Conservation (phyloP, 2,329 filamentous ascomycete species). For the Nemania abortiva region DNA sequence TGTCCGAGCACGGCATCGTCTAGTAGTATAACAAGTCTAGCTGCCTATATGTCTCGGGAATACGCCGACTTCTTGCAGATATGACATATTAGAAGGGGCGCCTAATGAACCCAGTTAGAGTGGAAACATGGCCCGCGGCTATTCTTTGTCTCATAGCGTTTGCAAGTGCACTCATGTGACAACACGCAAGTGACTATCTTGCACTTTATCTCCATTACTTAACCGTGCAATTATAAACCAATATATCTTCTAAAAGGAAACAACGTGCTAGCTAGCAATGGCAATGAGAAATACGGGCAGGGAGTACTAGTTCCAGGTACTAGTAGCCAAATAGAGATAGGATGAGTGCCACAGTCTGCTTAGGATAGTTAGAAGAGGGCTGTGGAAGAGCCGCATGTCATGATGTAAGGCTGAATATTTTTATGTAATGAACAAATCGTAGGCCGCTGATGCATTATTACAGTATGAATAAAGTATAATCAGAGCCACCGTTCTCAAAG, state of each 20-base stretch:
- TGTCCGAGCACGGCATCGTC: background rate
- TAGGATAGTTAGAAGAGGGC: background rate
- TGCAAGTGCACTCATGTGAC: conserved; percentile 16
- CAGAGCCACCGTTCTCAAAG: background rate
- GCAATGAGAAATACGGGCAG: background rate
- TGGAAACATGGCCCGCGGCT: conserved; percentile 20
- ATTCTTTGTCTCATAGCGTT: conserved; percentile 41
- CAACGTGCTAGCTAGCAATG: background rate
- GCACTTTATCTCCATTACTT: background rate
- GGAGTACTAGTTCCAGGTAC: background rate
- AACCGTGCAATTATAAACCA: too few species aligned
- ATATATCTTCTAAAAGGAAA: too few species aligned
- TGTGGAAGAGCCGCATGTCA: conserved; percentile 8
- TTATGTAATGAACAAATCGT: conserved; percentile 3
- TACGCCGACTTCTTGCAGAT: conserved; percentile 27
- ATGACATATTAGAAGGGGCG: conserved; percentile 22
- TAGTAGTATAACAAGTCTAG: background rate
- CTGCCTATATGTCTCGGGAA: conserved; percentile 38
- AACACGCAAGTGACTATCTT: background rate
- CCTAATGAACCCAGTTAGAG: conserved; percentile 18
- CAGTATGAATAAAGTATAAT: background rate
- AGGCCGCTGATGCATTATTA: background rate
- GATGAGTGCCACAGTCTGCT: background rate
- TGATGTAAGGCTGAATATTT: background rate
- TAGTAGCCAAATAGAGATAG: background rate